A percentile compares a stretch with the other conserved stretches of the same genome.
Conservation (phyloP, 176 grass and related monocot species). For the Zoysia japonica region DNA sequence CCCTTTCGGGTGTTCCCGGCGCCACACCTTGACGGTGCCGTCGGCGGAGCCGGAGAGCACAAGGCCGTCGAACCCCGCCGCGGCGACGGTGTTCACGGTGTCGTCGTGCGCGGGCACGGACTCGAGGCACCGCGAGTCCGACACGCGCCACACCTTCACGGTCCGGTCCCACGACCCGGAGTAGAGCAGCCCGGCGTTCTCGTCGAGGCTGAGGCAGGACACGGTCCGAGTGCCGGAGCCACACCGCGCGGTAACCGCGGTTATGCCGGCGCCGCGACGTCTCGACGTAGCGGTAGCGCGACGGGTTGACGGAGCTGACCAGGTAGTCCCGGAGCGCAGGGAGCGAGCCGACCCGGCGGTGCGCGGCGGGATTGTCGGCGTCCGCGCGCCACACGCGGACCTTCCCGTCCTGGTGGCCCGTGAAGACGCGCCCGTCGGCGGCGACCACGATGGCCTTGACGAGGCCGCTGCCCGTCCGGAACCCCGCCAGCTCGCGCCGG, state of each 20-base stretch:
- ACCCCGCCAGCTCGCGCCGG: slow-evolving; percentile 20
- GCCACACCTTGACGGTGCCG: slow-evolving; percentile 62
- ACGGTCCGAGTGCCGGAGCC: slow-evolving; percentile 60
- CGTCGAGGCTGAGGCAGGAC: slow-evolving; percentile 64
- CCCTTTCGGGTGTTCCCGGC: background rate
- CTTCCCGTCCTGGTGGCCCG: slow-evolving; percentile 62
- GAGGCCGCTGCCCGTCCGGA: slow-evolving; percentile 48
- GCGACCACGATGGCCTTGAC: slow-evolving; percentile 60
- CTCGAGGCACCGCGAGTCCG: slow-evolving; percentile 50
- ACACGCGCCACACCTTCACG: slow-evolving; percentile 49
- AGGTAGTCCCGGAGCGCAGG: slow-evolving; percentile 46
- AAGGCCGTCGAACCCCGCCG: slow-evolving; percentile 31
- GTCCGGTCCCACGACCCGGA: slow-evolving; percentile 61
- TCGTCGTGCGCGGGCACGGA: slow-evolving; percentile 50
- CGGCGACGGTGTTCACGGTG: slow-evolving; percentile 57
- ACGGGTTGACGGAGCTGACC: slow-evolving; percentile 47
- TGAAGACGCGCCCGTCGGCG: slow-evolving; percentile 48
- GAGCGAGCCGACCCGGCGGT: slow-evolving; percentile 45
- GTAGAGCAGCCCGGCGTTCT: slow-evolving; percentile 46
- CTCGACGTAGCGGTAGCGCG: slow-evolving; percentile 33
- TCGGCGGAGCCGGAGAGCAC: slow-evolving; percentile 61
- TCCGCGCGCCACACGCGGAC: slow-evolving; percentile 51
- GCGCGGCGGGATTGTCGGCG: background rate
- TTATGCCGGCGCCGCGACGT: background rate
- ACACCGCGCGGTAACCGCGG: background rate